Base-by-base conservation (phyloP, 1,139 yeast genomes). In the Geotrichum restrictum region DNA sequence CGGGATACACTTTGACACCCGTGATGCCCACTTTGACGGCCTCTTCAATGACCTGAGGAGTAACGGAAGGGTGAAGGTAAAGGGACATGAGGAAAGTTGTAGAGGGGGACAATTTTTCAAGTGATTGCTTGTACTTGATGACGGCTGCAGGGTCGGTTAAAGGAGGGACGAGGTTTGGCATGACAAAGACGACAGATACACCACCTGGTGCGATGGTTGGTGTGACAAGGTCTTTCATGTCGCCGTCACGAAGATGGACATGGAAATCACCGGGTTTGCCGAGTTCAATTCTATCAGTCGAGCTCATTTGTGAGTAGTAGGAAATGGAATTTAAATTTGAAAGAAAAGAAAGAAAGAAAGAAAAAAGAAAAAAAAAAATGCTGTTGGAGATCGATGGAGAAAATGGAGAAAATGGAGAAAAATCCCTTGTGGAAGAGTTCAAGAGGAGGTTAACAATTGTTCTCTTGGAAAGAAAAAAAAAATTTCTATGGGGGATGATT, bases 141-240 rank as follows among this genome's bases (percentile, higher is more conserved):
- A 85, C 98, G 59, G 80, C 76, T 21, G 83, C 84, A 48, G 89
- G 76, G n/a, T 88, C 83, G 1, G 93, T 86, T 56, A 93, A 69
- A 38, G 99, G 98, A 10, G 98, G 98, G 34, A 83, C 88, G 58
- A 94, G 73, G 69, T 93, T 93, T 36, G 99, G 98, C 99, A 94
- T 93, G 57, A 93, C 82, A 62, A 88, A 93, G 3, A 94, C 96
- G 49, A 89, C 82, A 1, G 96, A 84, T 18, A 87, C 76, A 52
- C 99, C 98, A 44, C 99, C 98, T 57, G 82, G 81, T 60, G 83
- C 79, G 16, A 93, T 86, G 0, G 96, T 85, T 8, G 98, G 98
- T 0, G 97, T 80, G 36, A 91, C 88, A 33, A 88, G 77, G 61
- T 88, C 84, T 85, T 88, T 88, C 96, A 94, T 88, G 14, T 77